Conservation (phyloP, 2,329 filamentous ascomycete genomes). For the Ophiosphaerella korrae region DNA sequence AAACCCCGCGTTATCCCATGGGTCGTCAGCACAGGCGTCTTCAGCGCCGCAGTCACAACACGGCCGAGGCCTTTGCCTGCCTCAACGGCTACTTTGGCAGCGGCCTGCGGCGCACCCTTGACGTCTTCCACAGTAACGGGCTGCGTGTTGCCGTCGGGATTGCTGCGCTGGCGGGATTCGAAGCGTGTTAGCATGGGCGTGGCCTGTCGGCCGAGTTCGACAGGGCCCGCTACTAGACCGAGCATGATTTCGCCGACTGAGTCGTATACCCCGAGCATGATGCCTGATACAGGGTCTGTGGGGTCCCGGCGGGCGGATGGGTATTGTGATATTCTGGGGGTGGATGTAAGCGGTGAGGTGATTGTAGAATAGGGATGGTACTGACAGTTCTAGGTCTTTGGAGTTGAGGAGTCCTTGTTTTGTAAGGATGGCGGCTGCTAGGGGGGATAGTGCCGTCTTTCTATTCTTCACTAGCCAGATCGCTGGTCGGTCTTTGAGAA, state of each 20-base stretch:
- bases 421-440: slow-evolving; percentile 35
- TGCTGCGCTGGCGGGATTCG: slow-evolving; percentile 1
- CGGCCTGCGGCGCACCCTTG: slow-evolving; percentile 12
- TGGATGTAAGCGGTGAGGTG: neutral
- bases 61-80: slow-evolving; percentile 69
- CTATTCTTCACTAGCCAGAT: slow-evolving; percentile 35
- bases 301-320: slow-evolving; percentile 24
- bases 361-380: neutral
- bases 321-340: slow-evolving; percentile 16
- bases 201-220: slow-evolving; percentile 24
- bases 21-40: slow-evolving; percentile 80
- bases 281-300: slow-evolving; percentile 27
- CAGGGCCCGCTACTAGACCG: slow-evolving; percentile 27
- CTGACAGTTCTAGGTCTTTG: slow-evolving; percentile 37
- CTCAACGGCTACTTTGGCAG: slow-evolving; percentile 62
- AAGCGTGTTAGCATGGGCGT: slow-evolving; percentile 9
- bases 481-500: slow-evolving; percentile 31
- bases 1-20: slow-evolving; percentile 81
- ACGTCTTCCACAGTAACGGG: neutral
- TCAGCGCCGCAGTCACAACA: slow-evolving; percentile 72
- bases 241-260: slow-evolving; percentile 25
- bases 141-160: neutral
- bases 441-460: slow-evolving; percentile 27
- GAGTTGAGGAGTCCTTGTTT: slow-evolving; percentile 29
- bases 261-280: slow-evolving; percentile 29